Conservation (phyloP, 2,329 filamentous ascomycete genomes). For the Venturia carpophila region DNA sequence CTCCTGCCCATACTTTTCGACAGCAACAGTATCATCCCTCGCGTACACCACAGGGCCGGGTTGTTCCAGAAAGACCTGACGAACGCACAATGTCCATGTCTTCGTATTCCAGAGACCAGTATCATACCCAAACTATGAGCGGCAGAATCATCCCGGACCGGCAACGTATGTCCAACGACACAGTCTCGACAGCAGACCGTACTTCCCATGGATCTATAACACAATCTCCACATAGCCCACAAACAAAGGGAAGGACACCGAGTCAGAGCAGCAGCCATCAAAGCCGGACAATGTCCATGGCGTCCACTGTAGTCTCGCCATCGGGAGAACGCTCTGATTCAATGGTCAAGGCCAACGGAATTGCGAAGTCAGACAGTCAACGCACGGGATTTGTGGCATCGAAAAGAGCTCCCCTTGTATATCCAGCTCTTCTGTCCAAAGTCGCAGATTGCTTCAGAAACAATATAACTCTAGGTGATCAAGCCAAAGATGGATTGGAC, state of each 20-base stretch:
- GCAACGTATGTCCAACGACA: constrained; percentile 48
- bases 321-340: constrained; percentile 56
- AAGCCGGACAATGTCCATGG: constrained; percentile 80
- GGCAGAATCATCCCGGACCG: constrained; percentile 82
- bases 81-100: constrained; percentile 96
- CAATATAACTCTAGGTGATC: constrained; percentile 75
- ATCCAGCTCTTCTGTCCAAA: constrained; percentile 86
- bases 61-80: constrained; percentile 85
- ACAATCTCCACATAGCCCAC: constrained; percentile 26
- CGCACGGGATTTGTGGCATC: constrained; percentile 40
- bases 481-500: constrained; percentile 91
- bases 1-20: constrained; percentile 68
- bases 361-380: constrained; percentile 22
- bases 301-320: constrained; percentile 56
- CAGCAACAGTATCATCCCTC: constrained; percentile 67
- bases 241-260: constrained; percentile 8
- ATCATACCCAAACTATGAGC: constrained; percentile 82
- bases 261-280: constrained; percentile 25
- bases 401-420: constrained; percentile 73
- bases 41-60: constrained; percentile 76
- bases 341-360: constrained; percentile 47
- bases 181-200: constrained; percentile 21
- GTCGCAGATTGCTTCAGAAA: constrained; percentile 90
- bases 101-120: constrained; percentile 66
- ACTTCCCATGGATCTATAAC: constrained; percentile 20